Conservation (phyloP, 2,329 filamentous ascomycete genomes). For the Leptosphaerulina australis region DNA sequence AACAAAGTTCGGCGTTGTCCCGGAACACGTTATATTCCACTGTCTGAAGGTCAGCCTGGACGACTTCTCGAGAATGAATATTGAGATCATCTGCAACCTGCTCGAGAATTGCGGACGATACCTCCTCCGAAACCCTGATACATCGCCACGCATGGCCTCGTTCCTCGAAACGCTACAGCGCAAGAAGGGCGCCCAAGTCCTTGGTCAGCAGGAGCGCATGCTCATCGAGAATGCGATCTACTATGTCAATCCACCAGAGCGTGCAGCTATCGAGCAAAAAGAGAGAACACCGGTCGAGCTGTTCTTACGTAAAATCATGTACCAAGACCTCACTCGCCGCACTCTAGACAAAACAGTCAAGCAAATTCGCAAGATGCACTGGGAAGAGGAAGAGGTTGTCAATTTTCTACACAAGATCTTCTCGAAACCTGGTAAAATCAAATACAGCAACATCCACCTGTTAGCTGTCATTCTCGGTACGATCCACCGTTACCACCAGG, state of each 20-base stretch:
- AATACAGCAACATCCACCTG: constrained; percentile 95
- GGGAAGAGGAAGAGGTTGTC: constrained; percentile 91
- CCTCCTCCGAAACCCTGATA: constrained; percentile 88
- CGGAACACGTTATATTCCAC: constrained; percentile 98
- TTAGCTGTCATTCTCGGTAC: constrained; percentile 88
- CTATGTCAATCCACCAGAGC: constrained; percentile 93
- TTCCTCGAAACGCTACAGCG: constrained; percentile 94
- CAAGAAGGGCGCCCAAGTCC: constrained; percentile 94
- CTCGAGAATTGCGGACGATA: constrained; percentile 97
- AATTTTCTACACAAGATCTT: constrained; percentile 86
- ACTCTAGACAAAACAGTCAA: constrained; percentile 94
- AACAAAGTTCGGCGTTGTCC: constrained; percentile 97
- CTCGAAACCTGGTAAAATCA: constrained; percentile 94
- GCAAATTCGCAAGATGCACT: constrained; percentile 92
- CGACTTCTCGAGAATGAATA: constrained; percentile 98
- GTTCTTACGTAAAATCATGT: constrained; percentile 91
- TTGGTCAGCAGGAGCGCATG: constrained; percentile 96
- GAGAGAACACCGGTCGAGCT: constrained; percentile 92
- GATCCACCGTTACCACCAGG: constrained; percentile 87
- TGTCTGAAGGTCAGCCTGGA: constrained; percentile 97
- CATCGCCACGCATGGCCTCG: constrained; percentile 87
- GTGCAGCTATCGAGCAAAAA: constrained; percentile 94
- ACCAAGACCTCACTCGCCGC: constrained; percentile 90
- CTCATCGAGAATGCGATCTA: constrained; percentile 98
- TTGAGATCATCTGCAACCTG: constrained; percentile 95